These are phyloP conservation scores for Penicillium sp. DNA, from an alignment of 2,329 filamentous ascomycete genomes.

Conservation along the genomic window DNA sequence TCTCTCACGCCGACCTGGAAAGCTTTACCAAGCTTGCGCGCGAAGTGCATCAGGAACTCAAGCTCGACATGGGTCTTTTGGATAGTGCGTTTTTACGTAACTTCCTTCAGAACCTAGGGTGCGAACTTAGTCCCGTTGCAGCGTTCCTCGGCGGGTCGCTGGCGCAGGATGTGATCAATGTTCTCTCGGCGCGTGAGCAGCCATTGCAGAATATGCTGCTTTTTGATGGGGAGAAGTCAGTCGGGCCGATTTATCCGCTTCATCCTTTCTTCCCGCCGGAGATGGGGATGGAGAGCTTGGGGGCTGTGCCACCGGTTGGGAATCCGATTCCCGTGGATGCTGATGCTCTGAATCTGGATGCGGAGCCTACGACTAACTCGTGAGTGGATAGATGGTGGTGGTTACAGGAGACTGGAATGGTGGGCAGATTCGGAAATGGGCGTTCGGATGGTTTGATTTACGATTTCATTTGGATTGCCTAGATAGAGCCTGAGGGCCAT, in stretches of 20 bases:
- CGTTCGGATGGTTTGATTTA: neutral
- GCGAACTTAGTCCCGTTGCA: constrained; percentile 80
- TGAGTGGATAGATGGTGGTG: neutral
- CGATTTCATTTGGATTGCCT: neutral
- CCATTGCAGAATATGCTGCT: constrained; percentile 93
- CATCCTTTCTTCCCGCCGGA: constrained; percentile 61
- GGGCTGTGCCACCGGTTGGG: constrained; percentile 28
- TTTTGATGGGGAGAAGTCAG: constrained; percentile 80
- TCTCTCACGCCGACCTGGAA: constrained; percentile 64
- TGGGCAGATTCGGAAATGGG: neutral
- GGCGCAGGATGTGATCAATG: constrained; percentile 96
- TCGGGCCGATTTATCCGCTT: constrained; percentile 76
- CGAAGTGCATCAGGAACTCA: constrained; percentile 72
- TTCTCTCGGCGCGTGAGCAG: constrained; percentile 84
- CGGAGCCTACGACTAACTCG: neutral
- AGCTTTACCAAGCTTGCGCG: constrained; percentile 75
- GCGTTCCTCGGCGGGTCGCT: constrained; percentile 87
- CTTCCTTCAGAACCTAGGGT: constrained; percentile 82
- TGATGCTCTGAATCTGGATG: neutral
- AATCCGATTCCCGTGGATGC: constrained; percentile 21
- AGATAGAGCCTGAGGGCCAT: neutral
- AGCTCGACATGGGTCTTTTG: constrained; percentile 66
- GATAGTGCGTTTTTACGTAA: constrained; percentile 70
- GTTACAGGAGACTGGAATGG: neutral
- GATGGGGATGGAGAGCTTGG: constrained; percentile 22